Base-by-base conservation (phyloP, 2,329 filamentous ascomycete genomes). In the Delphinella strobiligena region DNA sequence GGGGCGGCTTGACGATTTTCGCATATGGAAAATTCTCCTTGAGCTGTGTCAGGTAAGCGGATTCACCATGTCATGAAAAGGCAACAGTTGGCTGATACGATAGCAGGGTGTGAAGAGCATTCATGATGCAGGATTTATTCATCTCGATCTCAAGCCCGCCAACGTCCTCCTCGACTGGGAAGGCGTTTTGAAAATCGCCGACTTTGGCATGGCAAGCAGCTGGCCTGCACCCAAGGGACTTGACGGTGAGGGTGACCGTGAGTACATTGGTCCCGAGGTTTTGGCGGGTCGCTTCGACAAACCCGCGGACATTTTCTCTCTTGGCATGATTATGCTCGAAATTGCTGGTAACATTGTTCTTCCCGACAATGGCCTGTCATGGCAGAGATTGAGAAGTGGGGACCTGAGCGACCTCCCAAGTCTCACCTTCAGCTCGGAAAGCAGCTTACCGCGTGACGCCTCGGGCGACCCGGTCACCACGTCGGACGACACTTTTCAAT, bases 21-120 rank as follows among this genome's bases (percentile, higher is more conserved):
- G 91, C 45, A 95, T 96, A 60, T 98, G 91, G 86, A 98, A 98
- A 66, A 89, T 96, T 42, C 67, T 96, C 51, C 74, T 94, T 31
- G 91, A 98, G 59, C 63, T 94, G 43, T 74, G 80, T 52, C 67
- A 82, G 68, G 86, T 91, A 74, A 63, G 81, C 68, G n/a, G n/a
- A n/a, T n/a, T n/a, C n/a, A n/a, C n/a, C n/a, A n/a, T n/a, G n/a
- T n/a, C n/a, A n/a, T n/a, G n/a, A n/a, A n/a, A n/a, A n/a, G n/a
- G n/a, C n/a, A n/a, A n/a, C n/a, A n/a, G n/a, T n/a, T n/a, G n/a
- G 45, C 53, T 57, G 49, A 64, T 46, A 35, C 43, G 31, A 35
- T 39, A 41, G 11, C 47, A 93, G 83, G 91, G 91, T 29, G 61
- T 98, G 46, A 81, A 86, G 59, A 82, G 89, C 46, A 91, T 98